Conservation (phyloP, 257 asterid species). For the Mitragyna speciosa region DNA sequence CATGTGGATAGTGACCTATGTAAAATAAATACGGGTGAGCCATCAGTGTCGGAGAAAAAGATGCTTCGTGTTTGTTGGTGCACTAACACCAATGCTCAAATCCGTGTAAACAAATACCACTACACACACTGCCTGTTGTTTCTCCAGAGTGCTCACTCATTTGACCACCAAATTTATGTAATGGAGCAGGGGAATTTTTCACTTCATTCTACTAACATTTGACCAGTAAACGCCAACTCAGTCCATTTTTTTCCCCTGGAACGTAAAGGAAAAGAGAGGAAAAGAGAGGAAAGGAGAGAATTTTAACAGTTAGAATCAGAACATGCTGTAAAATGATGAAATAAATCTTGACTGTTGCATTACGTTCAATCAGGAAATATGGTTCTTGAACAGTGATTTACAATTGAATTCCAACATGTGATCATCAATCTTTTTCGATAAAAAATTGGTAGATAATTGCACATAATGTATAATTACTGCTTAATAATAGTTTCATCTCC, state of each 20-base stretch:
- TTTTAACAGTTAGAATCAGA: background rate
- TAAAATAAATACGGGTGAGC: background rate
- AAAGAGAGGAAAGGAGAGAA: background rate
- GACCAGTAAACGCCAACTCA: background rate
- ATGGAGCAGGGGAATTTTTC: background rate
- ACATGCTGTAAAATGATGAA: background rate
- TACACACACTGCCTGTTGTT: background rate
- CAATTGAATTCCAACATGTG: no score
- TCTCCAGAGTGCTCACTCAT: background rate
- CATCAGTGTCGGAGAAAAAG: constrained; percentile 1
- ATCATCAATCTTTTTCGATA: no score
- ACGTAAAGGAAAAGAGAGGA: no score
- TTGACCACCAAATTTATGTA: background rate
- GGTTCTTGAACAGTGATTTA: no score
- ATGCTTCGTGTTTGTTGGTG: constrained; percentile 20
- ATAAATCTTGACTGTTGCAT: background rate
- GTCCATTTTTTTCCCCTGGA: no score
- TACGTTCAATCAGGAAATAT: background rate
- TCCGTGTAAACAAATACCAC: background rate
- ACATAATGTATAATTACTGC: no score
- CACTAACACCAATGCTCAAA: constrained; percentile 7
- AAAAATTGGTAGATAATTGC: no score
- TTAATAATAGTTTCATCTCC: no score
- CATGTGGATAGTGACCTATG: background rate
- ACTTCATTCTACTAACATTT: background rate